Evolutionary conservation across 495 filamentous ascomycete genomes (phyloP), one percentile per base, ranked within the genome.

Genomic region (Lepraria neglecta): DNA sequence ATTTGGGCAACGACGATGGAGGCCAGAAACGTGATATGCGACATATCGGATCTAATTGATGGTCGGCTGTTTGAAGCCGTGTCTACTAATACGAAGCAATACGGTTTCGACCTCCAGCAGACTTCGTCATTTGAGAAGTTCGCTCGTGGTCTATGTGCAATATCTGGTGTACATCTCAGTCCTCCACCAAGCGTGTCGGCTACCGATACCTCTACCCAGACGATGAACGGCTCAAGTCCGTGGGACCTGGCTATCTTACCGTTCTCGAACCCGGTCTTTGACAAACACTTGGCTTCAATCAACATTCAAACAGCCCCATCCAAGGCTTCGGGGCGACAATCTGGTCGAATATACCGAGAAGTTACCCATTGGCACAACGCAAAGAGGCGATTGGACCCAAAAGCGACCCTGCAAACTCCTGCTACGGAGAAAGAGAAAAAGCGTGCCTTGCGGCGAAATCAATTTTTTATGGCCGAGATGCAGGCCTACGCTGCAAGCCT

Each of bases 401-500:
- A 79, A 63, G 52, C 58, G 65, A 12, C 44, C 38, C 30, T 50
- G 42, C 40, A 56, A 53, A 48, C 19, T 33, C 30, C 62, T 56
- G 31, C 69, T 57, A 45, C 67, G 66, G 30, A 65, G 66, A 47
- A 59, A 59, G 61, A 70, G n/a, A 64, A 67, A 46, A 42, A 68
- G 51, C 61, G 71, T 65, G 59, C 72, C 54, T 70, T 69, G 45
- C 74, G 70, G 60, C 72, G 71, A 2, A 80, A 87, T 60, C 79
- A 82, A 60, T 67, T 71, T 56, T 79, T 78, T 67, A 82, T 85
- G 78, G 75, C 74, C 0, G 83, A 87, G 58, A 87, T 88, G 72
- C 75, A 73, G 51, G 72, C 76, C 3, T 92, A 91, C 69, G 85
- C 88, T 2, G 86, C 81, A 12, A 89, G 86, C 71, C 72, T 92